These are phyloP conservation scores for Kurtzmaniella quercitrusa DNA, from an alignment of 1,139 yeast genomes.

Conservation along the genomic window DNA sequence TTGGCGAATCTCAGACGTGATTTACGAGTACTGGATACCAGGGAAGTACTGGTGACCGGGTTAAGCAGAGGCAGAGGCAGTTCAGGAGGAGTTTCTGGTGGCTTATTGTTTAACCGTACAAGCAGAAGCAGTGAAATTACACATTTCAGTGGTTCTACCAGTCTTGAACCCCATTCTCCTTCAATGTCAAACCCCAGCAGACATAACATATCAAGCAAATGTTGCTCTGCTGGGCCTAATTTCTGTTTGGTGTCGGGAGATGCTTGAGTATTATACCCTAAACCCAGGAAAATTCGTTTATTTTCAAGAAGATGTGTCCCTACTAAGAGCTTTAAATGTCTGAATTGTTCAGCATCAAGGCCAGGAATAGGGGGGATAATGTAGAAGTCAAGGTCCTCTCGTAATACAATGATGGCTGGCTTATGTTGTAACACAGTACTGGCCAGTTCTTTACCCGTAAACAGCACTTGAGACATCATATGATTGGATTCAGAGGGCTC, in stretches of 20 bases:
- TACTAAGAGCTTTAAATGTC: conserved; percentile 63
- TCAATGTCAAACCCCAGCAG: conserved; percentile 73
- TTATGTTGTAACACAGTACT: conserved; percentile 61
- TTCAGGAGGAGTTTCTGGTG: conserved; percentile 34
- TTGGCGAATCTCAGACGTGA: conserved; percentile 39
- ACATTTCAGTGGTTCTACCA: conserved; percentile 80
- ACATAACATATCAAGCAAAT: conserved; percentile 90
- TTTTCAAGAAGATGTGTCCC: conserved; percentile 50
- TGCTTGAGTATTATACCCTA: conserved; percentile 37
- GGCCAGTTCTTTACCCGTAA: conserved; percentile 19
- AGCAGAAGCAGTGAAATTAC: conserved; percentile 82
- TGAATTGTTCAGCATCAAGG: conserved; percentile 48
- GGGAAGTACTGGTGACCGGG: conserved; percentile 44
- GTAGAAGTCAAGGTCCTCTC: conserved; percentile 93
- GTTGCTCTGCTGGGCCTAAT: conserved; percentile 91
- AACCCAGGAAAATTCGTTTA: conserved; percentile 69
- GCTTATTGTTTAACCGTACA: conserved; percentile 49
- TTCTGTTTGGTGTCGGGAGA: conserved; percentile 34
- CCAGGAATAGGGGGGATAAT: conserved; percentile 73
- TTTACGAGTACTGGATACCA: conserved; percentile 39
- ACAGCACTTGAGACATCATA: conserved; percentile 5
- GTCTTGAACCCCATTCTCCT: conserved; percentile 84
- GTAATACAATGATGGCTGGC: conserved; percentile 86
- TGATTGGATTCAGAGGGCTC: conserved; percentile 20
- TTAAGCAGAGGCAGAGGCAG: conserved; percentile 39